Conservation (phyloP, 257 asterid genomes). For the Nicotiana noctiflora region DNA sequence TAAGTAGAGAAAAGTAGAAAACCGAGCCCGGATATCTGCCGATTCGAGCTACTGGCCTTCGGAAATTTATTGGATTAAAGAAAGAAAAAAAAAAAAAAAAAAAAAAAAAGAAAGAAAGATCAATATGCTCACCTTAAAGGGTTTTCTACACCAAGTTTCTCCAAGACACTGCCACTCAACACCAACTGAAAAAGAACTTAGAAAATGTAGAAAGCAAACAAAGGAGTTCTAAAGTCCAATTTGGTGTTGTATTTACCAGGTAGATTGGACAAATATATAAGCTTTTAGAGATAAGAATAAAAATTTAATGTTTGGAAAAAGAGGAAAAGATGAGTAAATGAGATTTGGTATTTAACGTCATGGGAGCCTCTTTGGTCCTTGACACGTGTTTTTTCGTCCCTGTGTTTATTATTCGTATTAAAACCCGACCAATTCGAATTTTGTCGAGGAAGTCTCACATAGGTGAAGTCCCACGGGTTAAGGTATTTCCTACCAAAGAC, state of each 20-base stretch:
- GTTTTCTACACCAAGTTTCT: not conserved
- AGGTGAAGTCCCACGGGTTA: no score
- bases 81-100: not conserved
- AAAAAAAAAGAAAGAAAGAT: not conserved
- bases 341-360: not conserved
- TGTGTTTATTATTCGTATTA: no score
- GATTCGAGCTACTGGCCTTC: no score
- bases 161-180: not conserved
- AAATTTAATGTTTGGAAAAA: not conserved
- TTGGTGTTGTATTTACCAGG: not conserved
- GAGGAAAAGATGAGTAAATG: not conserved
- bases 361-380: no score
- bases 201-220: not conserved
- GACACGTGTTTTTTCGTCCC: no score
- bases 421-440: no score
- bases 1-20: no score
- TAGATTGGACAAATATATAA: not conserved
- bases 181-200: not conserved
- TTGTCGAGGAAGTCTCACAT: no score
- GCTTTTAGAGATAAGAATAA: not conserved
- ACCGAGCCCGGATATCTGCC: rapidly evolving
- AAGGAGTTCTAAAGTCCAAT: no score
- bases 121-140: not conserved
- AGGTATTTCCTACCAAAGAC: no score
- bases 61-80: no score